Evolutionary conservation across 768 basidiomycete species (phyloP).

Genomic region (Porphyrellus cyaneotinctus): DNA sequence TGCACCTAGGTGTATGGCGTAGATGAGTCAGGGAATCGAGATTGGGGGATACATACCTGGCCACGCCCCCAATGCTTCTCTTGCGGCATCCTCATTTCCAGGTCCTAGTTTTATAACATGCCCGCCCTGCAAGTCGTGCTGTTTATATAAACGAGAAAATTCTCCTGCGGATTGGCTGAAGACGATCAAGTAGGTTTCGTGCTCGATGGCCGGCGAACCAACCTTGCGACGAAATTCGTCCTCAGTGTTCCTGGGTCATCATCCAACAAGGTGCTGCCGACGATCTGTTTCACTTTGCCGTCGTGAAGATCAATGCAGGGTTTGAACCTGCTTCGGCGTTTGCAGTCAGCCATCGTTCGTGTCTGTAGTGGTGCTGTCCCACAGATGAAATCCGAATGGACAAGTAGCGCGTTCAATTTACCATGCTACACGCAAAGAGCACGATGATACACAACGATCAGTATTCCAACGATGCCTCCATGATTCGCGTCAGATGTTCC

Average conservation of each 20-base stretch:
- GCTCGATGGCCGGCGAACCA: constrained; percentile 1
- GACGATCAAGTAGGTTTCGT: constrained; percentile 6
- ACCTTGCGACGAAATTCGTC: constrained; percentile 93
- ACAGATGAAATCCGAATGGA: not conserved
- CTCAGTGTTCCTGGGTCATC: constrained; percentile 52
- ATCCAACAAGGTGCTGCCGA: constrained; percentile 89
- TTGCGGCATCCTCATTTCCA: constrained; percentile 86
- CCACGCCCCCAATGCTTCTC: constrained; percentile 80
- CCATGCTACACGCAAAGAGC: constrained; percentile 9
- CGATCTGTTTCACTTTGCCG: constrained; percentile 96
- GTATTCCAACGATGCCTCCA: constrained; percentile 77
- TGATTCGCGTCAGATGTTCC: constrained; percentile 76
- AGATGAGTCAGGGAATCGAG: constrained; percentile 1
- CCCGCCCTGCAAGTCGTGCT: constrained; percentile 70
- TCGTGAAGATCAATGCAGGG: constrained; percentile 97
- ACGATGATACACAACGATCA: constrained; percentile 28
- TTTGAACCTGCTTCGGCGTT: constrained; percentile 54
- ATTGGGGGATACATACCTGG: constrained; percentile 46
- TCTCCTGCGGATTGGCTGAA: constrained; percentile 70
- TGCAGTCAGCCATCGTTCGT: constrained; percentile 19
- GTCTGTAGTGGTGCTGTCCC: not conserved
- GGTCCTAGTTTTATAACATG: constrained; percentile 96
- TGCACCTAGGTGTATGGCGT: constrained; percentile 43
- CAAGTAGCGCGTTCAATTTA: not conserved
- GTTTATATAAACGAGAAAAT: constrained; percentile 75